Conservation (phyloP, 2,329 filamentous ascomycete genomes). For the Colletotrichum karsti region DNA sequence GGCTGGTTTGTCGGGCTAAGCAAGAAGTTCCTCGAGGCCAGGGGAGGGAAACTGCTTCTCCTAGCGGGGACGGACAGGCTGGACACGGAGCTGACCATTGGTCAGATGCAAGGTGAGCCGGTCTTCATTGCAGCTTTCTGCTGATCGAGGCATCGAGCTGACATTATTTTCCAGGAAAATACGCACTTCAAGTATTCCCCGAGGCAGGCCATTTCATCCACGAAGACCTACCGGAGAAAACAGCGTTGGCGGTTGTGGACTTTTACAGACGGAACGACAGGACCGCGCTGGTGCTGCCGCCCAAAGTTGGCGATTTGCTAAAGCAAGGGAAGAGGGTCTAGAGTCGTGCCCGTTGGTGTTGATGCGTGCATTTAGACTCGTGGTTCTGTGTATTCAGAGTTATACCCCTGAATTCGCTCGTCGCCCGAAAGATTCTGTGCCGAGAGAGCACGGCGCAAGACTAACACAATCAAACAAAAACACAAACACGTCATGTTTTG, state of each 20-base stretch:
- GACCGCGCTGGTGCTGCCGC: constrained; percentile 83
- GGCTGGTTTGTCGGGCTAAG: constrained; percentile 92
- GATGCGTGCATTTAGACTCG: constrained; percentile 10
- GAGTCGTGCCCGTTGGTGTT: neutral
- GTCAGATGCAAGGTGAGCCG: constrained; percentile 88
- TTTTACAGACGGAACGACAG: constrained; percentile 94
- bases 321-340: constrained; percentile 69
- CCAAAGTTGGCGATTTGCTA: constrained; percentile 84
- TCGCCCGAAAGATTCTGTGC: no score
- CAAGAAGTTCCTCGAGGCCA: constrained; percentile 83
- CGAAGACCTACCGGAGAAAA: constrained; percentile 92
- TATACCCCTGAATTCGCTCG: neutral
- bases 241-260: constrained; percentile 83
- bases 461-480: no score
- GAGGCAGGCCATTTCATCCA: constrained; percentile 97
- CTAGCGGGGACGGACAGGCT: constrained; percentile 90
- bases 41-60: constrained; percentile 84
- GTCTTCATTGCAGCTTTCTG: neutral
- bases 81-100: constrained; percentile 92
- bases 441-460: no score
- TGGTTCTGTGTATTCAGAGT: neutral
- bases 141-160: neutral
- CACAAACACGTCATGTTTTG: no score
- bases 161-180: constrained; percentile 71
- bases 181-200: constrained; percentile 92